These are phyloP conservation scores for Colletotrichum viniferum DNA, from an alignment of 2,329 filamentous ascomycete genomes.

Conservation along the genomic window DNA sequence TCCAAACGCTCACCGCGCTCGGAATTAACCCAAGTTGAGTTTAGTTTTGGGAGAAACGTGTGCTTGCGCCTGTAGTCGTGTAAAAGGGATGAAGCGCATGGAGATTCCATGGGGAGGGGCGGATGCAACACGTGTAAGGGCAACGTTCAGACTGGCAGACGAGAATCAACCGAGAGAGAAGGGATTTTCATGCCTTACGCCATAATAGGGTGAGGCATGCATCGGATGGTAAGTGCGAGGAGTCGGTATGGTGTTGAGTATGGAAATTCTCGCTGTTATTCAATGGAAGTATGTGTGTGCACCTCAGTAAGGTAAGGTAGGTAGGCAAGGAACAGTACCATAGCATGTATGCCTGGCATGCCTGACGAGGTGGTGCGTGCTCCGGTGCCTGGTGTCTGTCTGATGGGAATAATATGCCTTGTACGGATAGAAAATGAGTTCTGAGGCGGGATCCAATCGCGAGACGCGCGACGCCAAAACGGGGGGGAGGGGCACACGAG, in stretches of 20 bases:
- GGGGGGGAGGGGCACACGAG: slow-evolving; percentile 5
- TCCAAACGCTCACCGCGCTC: slow-evolving; percentile 1
- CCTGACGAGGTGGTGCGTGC: no score
- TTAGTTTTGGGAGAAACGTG: background rate
- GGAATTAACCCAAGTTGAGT: background rate
- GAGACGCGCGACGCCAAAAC: background rate
- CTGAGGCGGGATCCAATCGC: slow-evolving; percentile 3
- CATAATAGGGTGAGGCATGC: background rate
- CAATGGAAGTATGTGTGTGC: no score
- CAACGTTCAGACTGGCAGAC: background rate
- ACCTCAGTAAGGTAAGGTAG: background rate
- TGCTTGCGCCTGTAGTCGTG: background rate
- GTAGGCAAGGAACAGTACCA: background rate
- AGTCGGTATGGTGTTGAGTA: background rate
- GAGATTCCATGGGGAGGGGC: background rate
- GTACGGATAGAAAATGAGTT: background rate
- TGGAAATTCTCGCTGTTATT: no score
- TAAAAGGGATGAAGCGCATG: background rate
- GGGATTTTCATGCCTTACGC: background rate
- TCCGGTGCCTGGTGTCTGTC: background rate
- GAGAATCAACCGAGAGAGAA: background rate
- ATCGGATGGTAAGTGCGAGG: background rate
- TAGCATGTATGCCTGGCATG: background rate
- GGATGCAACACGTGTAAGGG: background rate
- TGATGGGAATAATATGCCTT: background rate